Conservation (phyloP, 306 rosid species). For the Acacia melanoxylon region DNA sequence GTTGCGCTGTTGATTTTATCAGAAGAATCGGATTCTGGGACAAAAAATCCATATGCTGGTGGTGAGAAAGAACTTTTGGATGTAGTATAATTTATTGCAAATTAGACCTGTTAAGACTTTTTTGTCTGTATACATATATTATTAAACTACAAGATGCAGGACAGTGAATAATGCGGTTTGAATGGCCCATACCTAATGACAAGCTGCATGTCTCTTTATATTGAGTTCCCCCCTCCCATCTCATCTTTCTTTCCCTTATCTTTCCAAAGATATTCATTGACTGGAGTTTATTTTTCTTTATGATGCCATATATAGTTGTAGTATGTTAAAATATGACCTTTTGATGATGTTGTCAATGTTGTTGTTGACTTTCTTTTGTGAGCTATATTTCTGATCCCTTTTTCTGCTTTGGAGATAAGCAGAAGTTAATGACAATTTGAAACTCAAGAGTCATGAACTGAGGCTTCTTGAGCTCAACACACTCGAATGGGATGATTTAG, state of each 20-base stretch:
- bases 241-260: background rate
- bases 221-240: background rate
- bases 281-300: background rate
- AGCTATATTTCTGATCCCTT: constrained; percentile 32
- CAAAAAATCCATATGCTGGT: constrained; percentile 42
- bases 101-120: constrained; percentile 4
- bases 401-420: constrained; percentile 38
- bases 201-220: constrained; percentile 13
- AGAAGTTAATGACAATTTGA: constrained; percentile 49
- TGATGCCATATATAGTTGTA: constrained; percentile 4
- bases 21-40: constrained; percentile 73
- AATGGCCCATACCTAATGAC: background rate
- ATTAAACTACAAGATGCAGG: background rate
- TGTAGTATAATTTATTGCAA: constrained; percentile 27
- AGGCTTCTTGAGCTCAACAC: constrained; percentile 89
- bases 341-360: constrained; percentile 10
- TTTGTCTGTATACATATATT: background rate
- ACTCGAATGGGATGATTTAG: constrained; percentile 96
- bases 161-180: constrained; percentile 5
- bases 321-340: background rate
- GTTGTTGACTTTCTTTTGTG: constrained; percentile 27
- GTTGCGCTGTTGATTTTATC: constrained; percentile 48
- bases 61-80: constrained; percentile 54
- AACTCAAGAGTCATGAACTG: constrained; percentile 53
- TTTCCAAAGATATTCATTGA: constrained; percentile 6